Conservation (phyloP, 1,284 basidiomycete species). For the Melampsora larici-populina region DNA sequence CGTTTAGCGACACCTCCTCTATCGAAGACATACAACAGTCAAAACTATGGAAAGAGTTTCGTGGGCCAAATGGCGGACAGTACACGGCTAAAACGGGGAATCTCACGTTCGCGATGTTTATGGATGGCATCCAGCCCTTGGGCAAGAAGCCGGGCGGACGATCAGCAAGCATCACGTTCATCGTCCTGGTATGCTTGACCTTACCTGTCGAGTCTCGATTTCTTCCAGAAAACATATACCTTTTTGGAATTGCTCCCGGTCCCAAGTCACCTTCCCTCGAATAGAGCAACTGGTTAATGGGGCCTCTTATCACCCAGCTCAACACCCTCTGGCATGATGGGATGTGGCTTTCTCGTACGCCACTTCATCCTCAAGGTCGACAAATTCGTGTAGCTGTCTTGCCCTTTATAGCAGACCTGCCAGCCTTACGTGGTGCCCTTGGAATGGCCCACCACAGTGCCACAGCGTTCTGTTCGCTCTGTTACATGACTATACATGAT, state of each 20-base stretch:
- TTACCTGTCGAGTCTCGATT: constrained; percentile 6
- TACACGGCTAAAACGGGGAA: neutral
- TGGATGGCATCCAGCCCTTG: constrained; percentile 16
- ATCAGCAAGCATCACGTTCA: constrained; percentile 15
- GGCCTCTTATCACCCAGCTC: constrained; percentile 4
- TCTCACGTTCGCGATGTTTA: constrained; percentile 28
- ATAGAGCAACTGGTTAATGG: constrained; percentile 39
- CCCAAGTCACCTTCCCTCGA: constrained; percentile 20
- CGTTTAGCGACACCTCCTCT: neutral
- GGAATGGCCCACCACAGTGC: constrained; percentile 12
- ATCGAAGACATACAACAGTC: constrained; percentile 14
- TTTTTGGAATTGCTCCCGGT: constrained; percentile 20
- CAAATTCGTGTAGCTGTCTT: constrained; percentile 13
- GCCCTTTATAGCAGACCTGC: constrained; percentile 44
- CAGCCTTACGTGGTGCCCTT: constrained; percentile 29
- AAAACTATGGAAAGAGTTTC: constrained; percentile 8
- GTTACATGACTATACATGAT: constrained; percentile 3
- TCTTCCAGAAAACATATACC: constrained; percentile 10
- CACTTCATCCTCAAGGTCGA: constrained; percentile 1
- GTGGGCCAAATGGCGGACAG: neutral
- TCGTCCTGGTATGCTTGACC: constrained; percentile 9
- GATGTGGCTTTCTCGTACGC: constrained; percentile 38
- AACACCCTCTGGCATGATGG: constrained; percentile 50
- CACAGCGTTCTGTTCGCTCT: constrained; percentile 33
- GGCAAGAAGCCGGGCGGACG: constrained; percentile 8